These are phyloP conservation scores for Mortierella polycephala DNA, from an alignment of 371 early-diverging fungal species.

Conservation along the genomic window DNA sequence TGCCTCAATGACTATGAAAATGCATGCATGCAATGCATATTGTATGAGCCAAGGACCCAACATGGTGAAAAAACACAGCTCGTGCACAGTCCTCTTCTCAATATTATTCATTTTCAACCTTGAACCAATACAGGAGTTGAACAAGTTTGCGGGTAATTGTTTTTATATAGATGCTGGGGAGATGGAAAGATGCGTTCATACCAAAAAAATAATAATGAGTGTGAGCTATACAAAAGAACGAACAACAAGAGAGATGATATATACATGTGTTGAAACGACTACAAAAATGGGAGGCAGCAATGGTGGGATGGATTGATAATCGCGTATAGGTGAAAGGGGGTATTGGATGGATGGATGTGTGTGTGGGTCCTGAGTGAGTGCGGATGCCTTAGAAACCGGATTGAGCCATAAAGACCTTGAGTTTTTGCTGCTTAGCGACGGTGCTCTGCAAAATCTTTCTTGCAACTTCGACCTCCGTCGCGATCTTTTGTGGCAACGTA, in stretches of 20 bases:
- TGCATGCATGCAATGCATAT: too few species aligned
- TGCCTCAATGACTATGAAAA: too few species aligned
- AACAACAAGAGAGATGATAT: background rate
- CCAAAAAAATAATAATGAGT: background rate
- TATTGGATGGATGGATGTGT: background rate
- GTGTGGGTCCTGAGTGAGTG: background rate
- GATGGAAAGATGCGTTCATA: background rate
- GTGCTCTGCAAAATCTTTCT: slow-evolving; percentile 34
- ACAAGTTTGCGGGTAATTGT: background rate
- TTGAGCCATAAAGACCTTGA: slow-evolving; percentile 45
- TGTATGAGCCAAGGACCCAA: too few species aligned
- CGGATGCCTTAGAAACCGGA: slow-evolving; percentile 35
- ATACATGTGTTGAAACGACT: background rate
- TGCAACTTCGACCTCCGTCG: slow-evolving; percentile 36
- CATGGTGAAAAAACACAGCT: background rate
- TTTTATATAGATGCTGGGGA: background rate
- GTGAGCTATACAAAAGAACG: slow-evolving; percentile 3
- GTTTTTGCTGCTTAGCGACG: slow-evolving; percentile 48
- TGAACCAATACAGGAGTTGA: background rate
- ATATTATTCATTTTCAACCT: too few species aligned
- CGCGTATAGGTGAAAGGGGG: too few species aligned
- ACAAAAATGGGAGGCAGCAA: background rate
- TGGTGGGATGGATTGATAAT: background rate
- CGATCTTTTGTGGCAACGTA: slow-evolving; percentile 18
- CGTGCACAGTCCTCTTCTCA: background rate